These are phyloP conservation scores for Schizosaccharomyces japonicus DNA, from an alignment of 805 yeast genomes.

Conservation along the genomic window DNA sequence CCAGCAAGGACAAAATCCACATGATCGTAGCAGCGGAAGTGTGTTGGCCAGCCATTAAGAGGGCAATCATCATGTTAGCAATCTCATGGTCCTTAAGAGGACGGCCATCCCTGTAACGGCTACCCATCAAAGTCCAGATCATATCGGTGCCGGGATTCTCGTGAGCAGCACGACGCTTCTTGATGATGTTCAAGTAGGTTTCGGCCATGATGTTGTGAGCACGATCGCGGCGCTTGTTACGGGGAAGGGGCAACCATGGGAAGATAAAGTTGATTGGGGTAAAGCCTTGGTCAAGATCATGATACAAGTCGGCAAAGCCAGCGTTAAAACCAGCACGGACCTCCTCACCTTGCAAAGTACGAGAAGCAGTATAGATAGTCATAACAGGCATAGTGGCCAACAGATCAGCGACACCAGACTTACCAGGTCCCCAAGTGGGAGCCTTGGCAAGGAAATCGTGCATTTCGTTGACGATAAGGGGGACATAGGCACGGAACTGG, in stretches of 20 bases:
- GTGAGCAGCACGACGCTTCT: constrained; percentile 32
- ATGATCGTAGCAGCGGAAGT: constrained; percentile 90
- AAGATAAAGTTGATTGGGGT: constrained; percentile 88
- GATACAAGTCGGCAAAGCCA: constrained; percentile 60
- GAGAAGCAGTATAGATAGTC: constrained; percentile 87
- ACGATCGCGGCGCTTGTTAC: constrained; percentile 58
- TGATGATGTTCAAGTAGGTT: constrained; percentile 61
- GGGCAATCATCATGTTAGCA: constrained; percentile 80
- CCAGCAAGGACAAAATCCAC: constrained; percentile 80
- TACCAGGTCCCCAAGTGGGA: constrained; percentile 22
- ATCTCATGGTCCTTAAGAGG: constrained; percentile 87
- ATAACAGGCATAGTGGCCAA: constrained; percentile 78
- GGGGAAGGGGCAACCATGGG: constrained; percentile 76
- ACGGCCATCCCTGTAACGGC: constrained; percentile 80
- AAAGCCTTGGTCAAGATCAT: constrained; percentile 90
- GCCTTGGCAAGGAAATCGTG: constrained; percentile 36
- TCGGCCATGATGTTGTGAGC: constrained; percentile 65
- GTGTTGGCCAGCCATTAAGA: constrained; percentile 97
- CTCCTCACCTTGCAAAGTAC: constrained; percentile 77
- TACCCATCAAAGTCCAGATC: constrained; percentile 61
- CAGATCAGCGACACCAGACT: constrained; percentile 21
- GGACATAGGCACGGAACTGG: constrained; percentile 66
- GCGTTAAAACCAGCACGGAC: constrained; percentile 63
- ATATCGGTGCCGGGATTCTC: constrained; percentile 63
- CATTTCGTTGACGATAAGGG: constrained; percentile 62